Conservation (phyloP, 2,329 filamentous ascomycete genomes). For the Diaporthe sp. region DNA sequence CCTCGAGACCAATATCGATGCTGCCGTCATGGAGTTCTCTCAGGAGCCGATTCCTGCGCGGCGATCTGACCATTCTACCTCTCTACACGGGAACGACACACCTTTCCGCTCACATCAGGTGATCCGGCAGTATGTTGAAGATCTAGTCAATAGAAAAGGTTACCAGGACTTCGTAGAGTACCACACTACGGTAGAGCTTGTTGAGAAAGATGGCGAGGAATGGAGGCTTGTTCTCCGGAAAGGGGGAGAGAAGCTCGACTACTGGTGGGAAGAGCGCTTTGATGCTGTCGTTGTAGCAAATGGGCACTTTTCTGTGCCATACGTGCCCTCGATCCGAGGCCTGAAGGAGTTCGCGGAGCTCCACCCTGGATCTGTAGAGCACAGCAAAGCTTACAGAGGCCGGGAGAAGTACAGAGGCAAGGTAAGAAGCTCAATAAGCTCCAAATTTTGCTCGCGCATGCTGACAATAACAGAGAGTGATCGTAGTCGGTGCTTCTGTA, state of each 20-base stretch:
- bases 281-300: slow-evolving; percentile 73
- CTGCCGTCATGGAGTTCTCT: slow-evolving; percentile 70
- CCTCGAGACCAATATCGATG: slow-evolving; percentile 75
- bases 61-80: slow-evolving; percentile 56
- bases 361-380: slow-evolving; percentile 63
- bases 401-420: slow-evolving; percentile 60
- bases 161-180: slow-evolving; percentile 68
- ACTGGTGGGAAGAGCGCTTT: slow-evolving; percentile 75
- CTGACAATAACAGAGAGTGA: slow-evolving; percentile 60
- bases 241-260: slow-evolving; percentile 58
- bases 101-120: slow-evolving; percentile 74
- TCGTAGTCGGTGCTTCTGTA: slow-evolving; percentile 75
- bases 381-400: slow-evolving; percentile 67
- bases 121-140: slow-evolving; percentile 68
- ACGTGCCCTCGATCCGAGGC: slow-evolving; percentile 64
- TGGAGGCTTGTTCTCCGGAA: slow-evolving; percentile 68
- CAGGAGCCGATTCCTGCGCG: slow-evolving; percentile 64
- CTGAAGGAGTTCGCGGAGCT: slow-evolving; percentile 60
- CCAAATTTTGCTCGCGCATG: not conserved
- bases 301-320: slow-evolving; percentile 73
- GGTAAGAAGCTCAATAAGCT: slow-evolving; percentile 48
- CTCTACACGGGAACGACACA: slow-evolving; percentile 67
- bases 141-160: slow-evolving; percentile 64
- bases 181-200: slow-evolving; percentile 73
- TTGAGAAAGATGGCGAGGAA: slow-evolving; percentile 62